phyloP scores from a whole-genome alignment of 805 yeast species.

The Isabelozyma heimii region DNA sequence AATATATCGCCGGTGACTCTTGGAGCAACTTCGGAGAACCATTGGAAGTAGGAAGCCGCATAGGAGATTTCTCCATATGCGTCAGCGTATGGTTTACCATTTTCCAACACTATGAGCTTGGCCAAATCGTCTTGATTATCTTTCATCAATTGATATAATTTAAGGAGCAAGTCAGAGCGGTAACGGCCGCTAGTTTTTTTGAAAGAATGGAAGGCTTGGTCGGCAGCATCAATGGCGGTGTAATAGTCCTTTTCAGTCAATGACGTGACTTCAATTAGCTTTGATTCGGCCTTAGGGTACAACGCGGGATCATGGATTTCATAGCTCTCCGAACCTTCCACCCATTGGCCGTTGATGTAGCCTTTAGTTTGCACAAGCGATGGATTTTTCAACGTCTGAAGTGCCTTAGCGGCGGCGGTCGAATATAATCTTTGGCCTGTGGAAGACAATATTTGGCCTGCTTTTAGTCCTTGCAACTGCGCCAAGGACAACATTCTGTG shows the following conservation, averaged over 20 bases:
- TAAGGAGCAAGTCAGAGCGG: conserved; percentile 51
- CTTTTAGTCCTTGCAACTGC: no score
- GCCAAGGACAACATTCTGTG: no score
- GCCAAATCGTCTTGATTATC: conserved; percentile 68
- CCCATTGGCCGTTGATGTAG: conserved; percentile 75
- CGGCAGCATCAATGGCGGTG: conserved; percentile 56
- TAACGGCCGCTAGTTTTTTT: conserved; percentile 54
- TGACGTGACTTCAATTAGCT: conserved; percentile 56
- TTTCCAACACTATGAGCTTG: conserved; percentile 60
- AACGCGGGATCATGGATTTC: conserved; percentile 77
- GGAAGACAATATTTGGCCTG: background rate
- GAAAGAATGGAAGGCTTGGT: conserved; percentile 50
- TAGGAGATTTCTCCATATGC: conserved; percentile 68
- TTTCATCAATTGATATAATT: conserved; percentile 51
- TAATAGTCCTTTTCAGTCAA: conserved; percentile 45
- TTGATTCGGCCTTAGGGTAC: conserved; percentile 25
- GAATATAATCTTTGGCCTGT: conserved; percentile 2
- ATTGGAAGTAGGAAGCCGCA: conserved; percentile 77
- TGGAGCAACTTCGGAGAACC: conserved; percentile 87
- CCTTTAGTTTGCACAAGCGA: conserved; percentile 60
- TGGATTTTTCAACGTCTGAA: conserved; percentile 36
- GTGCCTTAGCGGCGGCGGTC: conserved; percentile 4
- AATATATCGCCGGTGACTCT: conserved; percentile 66
- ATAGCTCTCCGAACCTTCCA: conserved; percentile 47
- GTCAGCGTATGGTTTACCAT: conserved; percentile 72